A percentile compares a stretch with the other conserved stretches of the same genome.
phyloP scores from a whole-genome alignment of 768 basidiomycete genomes.

The Cantharellus anzutake region DNA sequence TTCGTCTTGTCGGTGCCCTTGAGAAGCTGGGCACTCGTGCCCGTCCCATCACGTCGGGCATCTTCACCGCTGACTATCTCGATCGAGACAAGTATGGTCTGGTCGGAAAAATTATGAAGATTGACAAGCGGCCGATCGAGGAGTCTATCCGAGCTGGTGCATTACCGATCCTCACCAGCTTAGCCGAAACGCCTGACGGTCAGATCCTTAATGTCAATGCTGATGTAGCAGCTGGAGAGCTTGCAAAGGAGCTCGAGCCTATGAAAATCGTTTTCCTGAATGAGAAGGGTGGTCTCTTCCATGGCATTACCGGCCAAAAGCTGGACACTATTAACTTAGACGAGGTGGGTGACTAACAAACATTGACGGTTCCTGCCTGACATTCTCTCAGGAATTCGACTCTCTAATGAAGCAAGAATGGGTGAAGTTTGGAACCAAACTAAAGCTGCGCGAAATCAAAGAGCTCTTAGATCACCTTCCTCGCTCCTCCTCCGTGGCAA shows the following conservation, averaged over 20 bases:
- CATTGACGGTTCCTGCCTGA: not conserved
- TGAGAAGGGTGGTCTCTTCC: constrained; percentile 96
- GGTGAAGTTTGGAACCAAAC: constrained; percentile 98
- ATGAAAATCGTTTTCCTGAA: constrained; percentile 98
- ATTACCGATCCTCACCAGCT: constrained; percentile 83
- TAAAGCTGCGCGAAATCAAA: constrained; percentile 98
- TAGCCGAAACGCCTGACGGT: constrained; percentile 90
- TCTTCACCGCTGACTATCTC: constrained; percentile 93
- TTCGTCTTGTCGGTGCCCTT: constrained; percentile 81
- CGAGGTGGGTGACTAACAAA: constrained; percentile 35
- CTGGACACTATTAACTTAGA: constrained; percentile 92
- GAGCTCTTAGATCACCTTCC: constrained; percentile 96
- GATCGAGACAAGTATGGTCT: constrained; percentile 88
- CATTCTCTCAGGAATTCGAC: constrained; percentile 60
- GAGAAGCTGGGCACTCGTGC: constrained; percentile 93
- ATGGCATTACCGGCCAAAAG: constrained; percentile 93
- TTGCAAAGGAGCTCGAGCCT: constrained; percentile 94
- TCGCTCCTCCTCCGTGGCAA: constrained; percentile 92
- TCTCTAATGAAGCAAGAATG: constrained; percentile 93
- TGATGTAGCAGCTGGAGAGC: constrained; percentile 93
- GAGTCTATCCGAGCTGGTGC: constrained; percentile 93
- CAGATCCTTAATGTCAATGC: constrained; percentile 99
- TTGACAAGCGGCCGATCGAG: constrained; percentile 94
- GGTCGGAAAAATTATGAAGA: constrained; percentile 85
- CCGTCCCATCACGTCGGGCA: constrained; percentile 92